phyloP scores from a whole-genome alignment of 2,329 filamentous ascomycete species.

The Fusarium foetens region DNA sequence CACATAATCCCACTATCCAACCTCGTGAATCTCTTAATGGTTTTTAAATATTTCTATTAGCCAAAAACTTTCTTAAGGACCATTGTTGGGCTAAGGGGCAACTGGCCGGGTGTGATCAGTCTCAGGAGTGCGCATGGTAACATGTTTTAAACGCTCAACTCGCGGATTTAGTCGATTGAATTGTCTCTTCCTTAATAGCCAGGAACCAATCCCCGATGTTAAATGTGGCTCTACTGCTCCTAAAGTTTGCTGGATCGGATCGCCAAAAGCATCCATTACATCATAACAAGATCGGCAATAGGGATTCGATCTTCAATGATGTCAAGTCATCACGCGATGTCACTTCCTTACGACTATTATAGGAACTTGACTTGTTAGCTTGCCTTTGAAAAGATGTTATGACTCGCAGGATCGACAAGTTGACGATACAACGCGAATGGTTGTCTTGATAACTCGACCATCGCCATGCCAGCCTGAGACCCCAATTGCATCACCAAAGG shows the following conservation, averaged over 20 bases:
- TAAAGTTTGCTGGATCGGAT: conserved; percentile 13
- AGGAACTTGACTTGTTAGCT: neutral
- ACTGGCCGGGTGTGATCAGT: neutral
- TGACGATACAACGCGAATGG: neutral
- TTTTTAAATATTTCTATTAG: neutral
- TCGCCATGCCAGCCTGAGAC: neutral
- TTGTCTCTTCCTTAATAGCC: neutral
- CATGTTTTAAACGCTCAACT: neutral
- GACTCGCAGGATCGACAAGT: conserved; percentile 8
- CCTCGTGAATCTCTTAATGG: neutral
- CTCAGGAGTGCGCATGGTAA: neutral
- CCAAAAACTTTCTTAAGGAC: neutral
- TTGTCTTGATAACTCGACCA: neutral
- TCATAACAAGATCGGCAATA: conserved; percentile 13
- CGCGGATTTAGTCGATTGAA: neutral
- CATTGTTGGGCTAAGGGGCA: neutral
- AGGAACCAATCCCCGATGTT: neutral
- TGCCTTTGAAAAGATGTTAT: neutral
- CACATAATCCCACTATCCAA: neutral
- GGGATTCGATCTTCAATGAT: conserved; percentile 9
- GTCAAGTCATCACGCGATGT: conserved; percentile 1
- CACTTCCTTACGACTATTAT: neutral
- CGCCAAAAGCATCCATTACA: conserved; percentile 26
- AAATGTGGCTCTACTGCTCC: neutral
- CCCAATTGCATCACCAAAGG: neutral